Evolutionary conservation across 306 rosid species (phyloP), one percentile per base, ranked within the genome.

Genomic region (Alnus glutinosa): DNA sequence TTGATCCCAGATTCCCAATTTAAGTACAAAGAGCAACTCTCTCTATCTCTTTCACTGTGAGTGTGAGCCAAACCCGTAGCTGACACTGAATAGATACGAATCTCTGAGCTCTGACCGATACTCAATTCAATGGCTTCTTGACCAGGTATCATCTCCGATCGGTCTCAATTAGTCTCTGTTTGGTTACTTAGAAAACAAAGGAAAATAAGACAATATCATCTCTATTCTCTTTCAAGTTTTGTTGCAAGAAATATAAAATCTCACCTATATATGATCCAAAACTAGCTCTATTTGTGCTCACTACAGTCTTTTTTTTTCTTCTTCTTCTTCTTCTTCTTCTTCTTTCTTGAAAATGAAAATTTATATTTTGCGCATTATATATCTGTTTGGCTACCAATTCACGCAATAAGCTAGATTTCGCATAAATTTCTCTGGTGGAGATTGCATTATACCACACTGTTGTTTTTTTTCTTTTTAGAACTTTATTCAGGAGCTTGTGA

Each of bases 61-160:
- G n/a, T 76, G 5, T 8, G 12, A 74, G 59, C 16, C 46, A 70
- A 78, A 77, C 14, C 14, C 34, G n/a, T 66, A n/a, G 50, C 79
- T 23, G 52, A 48, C 76, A 69, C 30, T 44, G 9, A 7, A 42
- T 18, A 34, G 37, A 34, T 34, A 34, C 23, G 71, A 4, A 18
- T 59, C 70, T 69, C 48, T 75, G 51, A 30, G 37, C 59, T 72
- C 73, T 50, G 62, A 70, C 84, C 57, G 46, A 73, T 85, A 83
- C 37, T 80, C 74, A 79, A 61, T 81, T 52, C 52, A 83, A 34
- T 81, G 87, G 87, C 83, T 81, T 81, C 87, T 79, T 83, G 72
- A 83, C 68, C 63, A 77, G 90, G 90, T 84, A 71, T 63, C 51
- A 10, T 72, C 49, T 50, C 66, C 44, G 46, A 48, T 63, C 36